Base-by-base conservation (phyloP, 768 basidiomycete genomes). In the Kwoniella bestiolae region DNA sequence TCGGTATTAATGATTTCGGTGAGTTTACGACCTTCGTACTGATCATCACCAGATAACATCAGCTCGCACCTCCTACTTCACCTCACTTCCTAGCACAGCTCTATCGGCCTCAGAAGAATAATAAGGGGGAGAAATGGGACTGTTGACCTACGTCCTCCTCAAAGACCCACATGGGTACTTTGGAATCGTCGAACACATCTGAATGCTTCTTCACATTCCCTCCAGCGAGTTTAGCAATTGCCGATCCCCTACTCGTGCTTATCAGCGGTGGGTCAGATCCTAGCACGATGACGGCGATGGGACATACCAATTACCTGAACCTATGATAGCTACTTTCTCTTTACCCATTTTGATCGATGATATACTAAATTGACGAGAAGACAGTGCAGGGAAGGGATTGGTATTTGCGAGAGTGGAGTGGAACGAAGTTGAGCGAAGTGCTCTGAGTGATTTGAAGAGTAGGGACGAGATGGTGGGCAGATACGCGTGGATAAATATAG, bases 1-100 rank as follows among this genome's bases (percentile, higher is more conserved):
- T 75, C 74, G 58, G 79, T 76, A 70, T 84, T 84, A 80, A 84
- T 84, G 70, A 84, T 72, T 57, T 83, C 82, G 12, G 82, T 83
- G 32, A 84, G 64, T 47, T 79, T 75, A 49, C 67, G 67, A 28
- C 81, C 81, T 56, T 82, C 76, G 61, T 78, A 72, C 67, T 81
- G 67, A 28, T 5, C 6, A 5, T 6, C 3, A 16, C 7, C 26
- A 38, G 14, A 21, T 41, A 6, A 32, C 23, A 26, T 58, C 41
- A 56, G 55, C 55, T 31, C 51, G n/a, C n/a, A n/a, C n/a, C n/a
- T n/a, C n/a, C n/a, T n/a, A n/a, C n/a, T n/a, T n/a, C n/a, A n/a
- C n/a, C n/a, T n/a, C n/a, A n/a, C n/a, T n/a, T n/a, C n/a, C n/a
- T n/a, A 38, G 35, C 35, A 11, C 35, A 38, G 35, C 35, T 29